Evolutionary conservation across 176 grass and related monocot species (phyloP), one percentile per base, ranked within the genome.

Genomic region (Aegilops sharonensis): DNA sequence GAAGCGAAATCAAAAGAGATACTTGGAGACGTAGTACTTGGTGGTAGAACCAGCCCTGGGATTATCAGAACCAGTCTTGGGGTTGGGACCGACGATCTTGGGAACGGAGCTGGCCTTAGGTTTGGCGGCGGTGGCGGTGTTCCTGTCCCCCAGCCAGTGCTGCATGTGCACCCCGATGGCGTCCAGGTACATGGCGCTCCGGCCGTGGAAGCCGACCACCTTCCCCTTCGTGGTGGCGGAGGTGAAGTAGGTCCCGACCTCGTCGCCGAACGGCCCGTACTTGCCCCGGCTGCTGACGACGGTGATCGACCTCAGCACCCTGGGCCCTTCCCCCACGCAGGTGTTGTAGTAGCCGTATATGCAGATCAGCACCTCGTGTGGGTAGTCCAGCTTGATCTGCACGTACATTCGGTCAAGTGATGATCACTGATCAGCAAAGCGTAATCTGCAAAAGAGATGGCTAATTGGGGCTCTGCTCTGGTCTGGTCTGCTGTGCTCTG

Each of bases 121-220:
- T 6, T 27, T 87, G 80, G 84, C 17, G 4, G 73, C 17, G 2
- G 66, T 68, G 12, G 61, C 18, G 0, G 66, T 21, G 0, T 90
- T 94, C 48, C 73, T 86, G 81, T 95, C 90, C 6, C 97, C 94
- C 23, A 94, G 30, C 97, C 94, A 99, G 11, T 96, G 97, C 70
- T 96, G 97, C 94, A 92, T 98, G 39, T 98, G 94, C 43, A 98
- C 92, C 2, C 92, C 97, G 42, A 98, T 91, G 40, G 97, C 92
- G 79, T 98, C 94, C 66, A 98, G 47, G 84, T 90, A 96, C 63
- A 75, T n/a, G 42, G 82, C 85, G 72, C 94, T 93, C 60, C 97
- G 83, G 61, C 94, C 97, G 50, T 98, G 97, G 81, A 98, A 98
- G n/a, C 97, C 92, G 10, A 96, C 94, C 36, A 94, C 90, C 81